phyloP scores from a whole-genome alignment of 208 protist genomes.

The Trypanosoma brucei region DNA sequence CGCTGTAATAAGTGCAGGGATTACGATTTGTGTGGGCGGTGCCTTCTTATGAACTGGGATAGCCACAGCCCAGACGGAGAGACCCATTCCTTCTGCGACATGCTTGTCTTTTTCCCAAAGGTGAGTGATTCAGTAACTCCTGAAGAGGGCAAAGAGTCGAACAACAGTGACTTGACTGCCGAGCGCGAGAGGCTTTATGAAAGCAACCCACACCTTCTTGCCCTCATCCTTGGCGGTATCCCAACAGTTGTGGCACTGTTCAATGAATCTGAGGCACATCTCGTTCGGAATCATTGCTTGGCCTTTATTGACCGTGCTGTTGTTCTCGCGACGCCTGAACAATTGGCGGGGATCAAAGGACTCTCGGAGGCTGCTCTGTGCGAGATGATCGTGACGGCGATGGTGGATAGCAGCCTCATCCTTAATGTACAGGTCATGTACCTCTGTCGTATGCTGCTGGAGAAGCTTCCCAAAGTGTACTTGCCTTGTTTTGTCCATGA shows the following conservation, averaged over 20 bases:
- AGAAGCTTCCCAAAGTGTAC: conserved; percentile 65
- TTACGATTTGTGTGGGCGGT: conserved; percentile 67
- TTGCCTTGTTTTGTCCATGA: conserved; percentile 74
- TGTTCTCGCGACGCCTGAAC: conserved; percentile 34
- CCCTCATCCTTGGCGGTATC: conserved; percentile 43
- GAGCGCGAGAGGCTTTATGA: conserved; percentile 35
- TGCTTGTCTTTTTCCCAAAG: conserved; percentile 25
- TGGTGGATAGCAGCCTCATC: conserved; percentile 39
- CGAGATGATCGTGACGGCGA: conserved; percentile 52
- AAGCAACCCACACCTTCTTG: conserved; percentile 42
- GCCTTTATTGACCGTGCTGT: conserved; percentile 63
- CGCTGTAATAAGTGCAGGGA: conserved; percentile 78
- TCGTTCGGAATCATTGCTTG: conserved; percentile 36
- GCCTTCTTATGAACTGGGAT: conserved; percentile 41
- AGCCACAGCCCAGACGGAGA: conserved; percentile 27
- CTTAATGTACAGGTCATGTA: conserved; percentile 52
- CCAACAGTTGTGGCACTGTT: conserved; percentile 54
- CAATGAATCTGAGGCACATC: conserved; percentile 49
- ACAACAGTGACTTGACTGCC: conserved; percentile 9
- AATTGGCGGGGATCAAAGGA: conserved; percentile 30
- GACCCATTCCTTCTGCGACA: conserved; percentile 71
- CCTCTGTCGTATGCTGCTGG: conserved; percentile 51
- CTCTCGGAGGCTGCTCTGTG: conserved; percentile 35
- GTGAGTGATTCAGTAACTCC: not conserved
- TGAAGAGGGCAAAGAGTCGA: not conserved